phyloP scores from a whole-genome alignment of 75 land plant genomes.

The Pseudotsuga menziesii region DNA sequence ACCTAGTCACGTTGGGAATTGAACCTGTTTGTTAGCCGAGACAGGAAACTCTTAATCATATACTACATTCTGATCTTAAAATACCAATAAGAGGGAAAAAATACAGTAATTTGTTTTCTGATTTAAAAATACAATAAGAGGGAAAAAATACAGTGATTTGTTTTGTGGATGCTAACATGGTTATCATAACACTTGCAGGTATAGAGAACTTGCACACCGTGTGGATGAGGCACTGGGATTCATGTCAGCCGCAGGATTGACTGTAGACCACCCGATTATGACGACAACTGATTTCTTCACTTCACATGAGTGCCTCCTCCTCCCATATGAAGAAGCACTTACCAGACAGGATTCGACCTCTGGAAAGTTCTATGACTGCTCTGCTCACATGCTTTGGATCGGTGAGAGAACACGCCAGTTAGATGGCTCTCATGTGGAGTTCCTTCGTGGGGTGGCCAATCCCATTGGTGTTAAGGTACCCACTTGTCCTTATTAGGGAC shows the following conservation, averaged over 20 bases:
- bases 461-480: slow-evolving; percentile 60
- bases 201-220: slow-evolving; percentile 52
- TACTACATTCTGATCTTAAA: no score
- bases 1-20: no score
- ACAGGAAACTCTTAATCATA: no score
- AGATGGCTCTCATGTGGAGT: slow-evolving; percentile 68
- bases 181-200: slow-evolving; percentile 22
- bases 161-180: no score
- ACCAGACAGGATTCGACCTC: slow-evolving; percentile 49
- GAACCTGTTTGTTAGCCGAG: no score
- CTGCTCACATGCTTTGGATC: slow-evolving; percentile 49
- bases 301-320: slow-evolving; percentile 48
- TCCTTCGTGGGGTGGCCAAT: slow-evolving; percentile 58
- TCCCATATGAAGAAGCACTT: slow-evolving; percentile 51
- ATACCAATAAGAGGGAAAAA: no score
- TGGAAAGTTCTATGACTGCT: slow-evolving; percentile 30
- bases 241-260: slow-evolving; percentile 61
- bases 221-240: slow-evolving; percentile 75
- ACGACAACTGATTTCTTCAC: slow-evolving; percentile 29
- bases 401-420: slow-evolving; percentile 67
- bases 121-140: no score
- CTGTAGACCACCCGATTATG: slow-evolving; percentile 28
- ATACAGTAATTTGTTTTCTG: no score
- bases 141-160: no score
- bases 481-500: no score